phyloP scores from a whole-genome alignment of 1,284 basidiomycete species.

The Heterobasidion irregulare region DNA sequence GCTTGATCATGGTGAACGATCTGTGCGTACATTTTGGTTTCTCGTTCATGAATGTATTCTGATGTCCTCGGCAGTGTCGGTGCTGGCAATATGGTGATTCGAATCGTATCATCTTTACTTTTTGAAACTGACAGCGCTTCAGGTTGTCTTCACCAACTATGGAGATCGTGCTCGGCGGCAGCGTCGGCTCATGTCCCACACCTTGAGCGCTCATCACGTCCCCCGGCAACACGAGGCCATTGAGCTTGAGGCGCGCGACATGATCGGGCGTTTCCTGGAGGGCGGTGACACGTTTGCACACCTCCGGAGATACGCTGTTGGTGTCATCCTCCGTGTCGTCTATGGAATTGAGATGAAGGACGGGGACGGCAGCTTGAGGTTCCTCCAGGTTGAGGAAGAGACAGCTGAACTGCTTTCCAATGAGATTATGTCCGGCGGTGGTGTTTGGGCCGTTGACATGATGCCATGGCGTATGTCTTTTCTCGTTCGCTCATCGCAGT shows the following conservation, averaged over 20 bases:
- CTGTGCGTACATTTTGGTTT: neutral
- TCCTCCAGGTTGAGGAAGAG: slow-evolving; percentile 1
- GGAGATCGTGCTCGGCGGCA: neutral
- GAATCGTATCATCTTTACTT: neutral
- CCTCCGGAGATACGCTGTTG: neutral
- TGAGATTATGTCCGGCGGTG: slow-evolving; percentile 1
- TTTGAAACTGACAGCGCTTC: neutral
- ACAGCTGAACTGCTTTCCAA: slow-evolving; percentile 1
- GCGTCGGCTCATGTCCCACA: neutral
- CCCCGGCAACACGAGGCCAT: neutral
- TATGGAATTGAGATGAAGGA: neutral
- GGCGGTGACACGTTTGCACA: neutral
- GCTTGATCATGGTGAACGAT: neutral
- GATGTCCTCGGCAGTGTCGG: neutral
- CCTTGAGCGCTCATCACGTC: neutral
- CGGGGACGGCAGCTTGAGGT: neutral
- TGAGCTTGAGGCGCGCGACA: neutral
- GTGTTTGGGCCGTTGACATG: slow-evolving; percentile 6
- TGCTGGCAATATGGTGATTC: neutral
- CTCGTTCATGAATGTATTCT: neutral
- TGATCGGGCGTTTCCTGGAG: neutral
- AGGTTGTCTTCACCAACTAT: neutral
- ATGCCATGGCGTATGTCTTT: slow-evolving; percentile 5
- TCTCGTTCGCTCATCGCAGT: neutral
- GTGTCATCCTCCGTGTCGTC: neutral